Evolutionary conservation across 768 basidiomycete genomes (phyloP), one percentile per base, ranked within the genome.

Genomic region (Leccinum boreale): DNA sequence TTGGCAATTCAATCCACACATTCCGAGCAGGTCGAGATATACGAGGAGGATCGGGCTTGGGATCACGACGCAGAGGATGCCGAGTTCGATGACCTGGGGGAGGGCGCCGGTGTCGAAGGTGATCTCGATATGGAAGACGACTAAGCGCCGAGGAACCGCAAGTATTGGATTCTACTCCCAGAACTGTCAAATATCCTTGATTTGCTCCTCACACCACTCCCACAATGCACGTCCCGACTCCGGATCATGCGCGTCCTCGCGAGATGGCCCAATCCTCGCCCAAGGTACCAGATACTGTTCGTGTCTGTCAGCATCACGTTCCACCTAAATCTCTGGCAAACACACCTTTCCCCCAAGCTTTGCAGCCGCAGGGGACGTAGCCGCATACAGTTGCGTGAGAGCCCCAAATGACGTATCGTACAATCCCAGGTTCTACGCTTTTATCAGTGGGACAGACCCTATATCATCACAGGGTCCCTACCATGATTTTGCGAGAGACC

Each of bases 121-220:
- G 87, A 90, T 67, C 75, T 90, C 52, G 88, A 87, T 60, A 79
- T 86, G 72, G 84, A 69, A 35, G 58, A 86, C 2, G 84, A 85
- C 56, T 81, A 84, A 42, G 4, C 51, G 14, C 29, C 29, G 29
- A 33, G 31, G 12, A 33, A 33, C 31, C 31, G 12, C 21, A 45
- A 39, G 23, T 31, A 52, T 23, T 3, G 35, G 1, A 31, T 19
- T n/a, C 4, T 21, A n/a, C n/a, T 29, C 6, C 1, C 29, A 29
- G 29, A 29, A 29, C 2, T 50, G 23, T 65, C 36, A 63, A 35
- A 66, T 21, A 35, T 60, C 62, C 53, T 67, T 50, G 35, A 69
- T 59, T 50, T 74, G 72, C 39, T 74, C 73, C 50, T 76, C 73
- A 23, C 73, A 63, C 74, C 75, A 76, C 7, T 65, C 62, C 72